Evolutionary conservation across 2,329 filamentous ascomycete species (phyloP), one percentile per base, ranked within the genome.

Genomic region (Sporothrix pallida): DNA sequence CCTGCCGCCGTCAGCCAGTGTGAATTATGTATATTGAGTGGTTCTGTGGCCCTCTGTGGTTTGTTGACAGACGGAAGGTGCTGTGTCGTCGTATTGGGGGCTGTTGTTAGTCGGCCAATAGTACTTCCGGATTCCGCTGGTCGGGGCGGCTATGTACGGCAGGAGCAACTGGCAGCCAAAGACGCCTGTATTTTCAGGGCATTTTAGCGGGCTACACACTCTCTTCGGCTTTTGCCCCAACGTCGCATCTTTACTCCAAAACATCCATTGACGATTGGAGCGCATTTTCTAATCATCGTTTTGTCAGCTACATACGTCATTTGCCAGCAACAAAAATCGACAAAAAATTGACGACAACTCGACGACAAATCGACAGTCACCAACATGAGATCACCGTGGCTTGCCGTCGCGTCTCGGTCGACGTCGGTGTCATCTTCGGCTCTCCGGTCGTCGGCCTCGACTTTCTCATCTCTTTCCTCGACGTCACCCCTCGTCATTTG

Each of bases 341-440:
- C 52, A 23, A 23, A 23, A 56, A 56, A 56, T 13, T 26, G 23
- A 37, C 31, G 31, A 37, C 31, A 37, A 37, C 31, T 2, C 31
- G 7, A 7, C 31, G 23, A 37, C 31, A 17, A n/a, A n/a, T 42
- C 15, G 13, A 42, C n/a, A 54, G n/a, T 50, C 54, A 4, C 42
- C 50, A 37, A 46, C 31, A 37, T 74, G 73, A 50, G 15, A 2
- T 12, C 71, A 42, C 67, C 73, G 26, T 56, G 60, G 46, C 17
- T 46, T 15, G 42, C 58, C 42, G 50, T 46, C 1, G 42, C 13
- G 13, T 31, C 50, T 6, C 46, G 73, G 65, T 60, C 73, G 70
- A 58, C 63, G 23, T 58, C 70, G 65, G 65, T 62, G 37, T 70
- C 73, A 63, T 46, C 63, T 60, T 70, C 73, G 70, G 54, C 63